Conservation (phyloP, 192 early-diverging fungal species). For the Mortierella alpina region DNA sequence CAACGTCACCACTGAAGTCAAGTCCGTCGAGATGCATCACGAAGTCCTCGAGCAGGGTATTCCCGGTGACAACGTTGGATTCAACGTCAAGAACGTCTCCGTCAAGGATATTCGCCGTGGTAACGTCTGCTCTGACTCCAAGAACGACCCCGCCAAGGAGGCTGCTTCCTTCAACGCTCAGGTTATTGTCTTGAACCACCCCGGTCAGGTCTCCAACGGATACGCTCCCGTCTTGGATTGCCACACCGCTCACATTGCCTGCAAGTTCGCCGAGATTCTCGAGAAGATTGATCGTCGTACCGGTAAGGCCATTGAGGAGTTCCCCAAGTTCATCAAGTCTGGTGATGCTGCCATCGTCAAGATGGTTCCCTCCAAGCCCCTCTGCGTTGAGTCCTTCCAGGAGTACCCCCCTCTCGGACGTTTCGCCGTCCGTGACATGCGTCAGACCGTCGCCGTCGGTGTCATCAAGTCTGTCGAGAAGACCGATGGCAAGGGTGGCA, state of each 20-base stretch:
- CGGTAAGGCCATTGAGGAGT: constrained; percentile 92
- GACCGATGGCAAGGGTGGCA: constrained; percentile 74
- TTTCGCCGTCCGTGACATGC: constrained; percentile 98
- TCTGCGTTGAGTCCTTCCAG: constrained; percentile 94
- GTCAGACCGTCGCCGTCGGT: constrained; percentile 97
- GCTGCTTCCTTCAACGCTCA: constrained; percentile 92
- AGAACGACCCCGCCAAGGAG: constrained; percentile 97
- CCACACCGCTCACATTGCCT: constrained; percentile 97
- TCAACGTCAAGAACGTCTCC: constrained; percentile 99
- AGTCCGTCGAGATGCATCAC: constrained; percentile 86
- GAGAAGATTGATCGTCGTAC: constrained; percentile 98
- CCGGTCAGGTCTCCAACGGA: constrained; percentile 92
- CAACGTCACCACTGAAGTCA: constrained; percentile 92
- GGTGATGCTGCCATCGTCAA: constrained; percentile 96
- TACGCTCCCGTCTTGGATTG: constrained; percentile 96
- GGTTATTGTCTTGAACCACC: constrained; percentile 97
- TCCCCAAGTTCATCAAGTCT: constrained; percentile 95
- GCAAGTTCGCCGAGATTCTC: constrained; percentile 91
- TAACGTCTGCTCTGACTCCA: constrained; percentile 95
- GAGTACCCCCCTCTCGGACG: constrained; percentile 96
- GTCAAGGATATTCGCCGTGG: constrained; percentile 98
- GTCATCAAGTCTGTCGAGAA: constrained; percentile 94
- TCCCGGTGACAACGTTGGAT: constrained; percentile 98
- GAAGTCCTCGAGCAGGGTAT: constrained; percentile 81
- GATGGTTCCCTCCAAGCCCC: constrained; percentile 94